Percentiles rank a stretch among this genome's conserved stretches.
Evolutionary conservation across 2,329 filamentous ascomycete genomes (phyloP).

Genomic region (Colletotrichum sp.): DNA sequence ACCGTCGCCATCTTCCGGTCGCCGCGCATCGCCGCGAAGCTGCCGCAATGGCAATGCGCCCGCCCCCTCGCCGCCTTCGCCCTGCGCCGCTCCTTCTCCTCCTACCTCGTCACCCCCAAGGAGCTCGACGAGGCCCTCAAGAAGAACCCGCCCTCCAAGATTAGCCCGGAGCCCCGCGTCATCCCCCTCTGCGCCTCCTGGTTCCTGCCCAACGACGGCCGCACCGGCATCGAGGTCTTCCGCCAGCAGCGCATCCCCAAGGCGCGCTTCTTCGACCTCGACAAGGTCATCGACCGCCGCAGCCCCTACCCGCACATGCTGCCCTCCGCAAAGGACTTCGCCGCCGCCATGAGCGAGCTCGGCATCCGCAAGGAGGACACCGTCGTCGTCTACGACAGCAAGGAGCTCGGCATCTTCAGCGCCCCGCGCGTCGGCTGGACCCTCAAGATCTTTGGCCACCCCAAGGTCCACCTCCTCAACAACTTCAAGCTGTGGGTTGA

Average conservation of each 20-base stretch:
- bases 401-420: constrained; percentile 92
- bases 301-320: constrained; percentile 98
- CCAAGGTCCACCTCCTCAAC: constrained; percentile 87
- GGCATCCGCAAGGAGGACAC: constrained; percentile 88
- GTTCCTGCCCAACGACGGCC: constrained; percentile 93
- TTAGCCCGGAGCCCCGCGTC: constrained; percentile 81
- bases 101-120: constrained; percentile 85
- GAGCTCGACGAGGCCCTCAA: constrained; percentile 83
- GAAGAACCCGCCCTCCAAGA: constrained; percentile 79
- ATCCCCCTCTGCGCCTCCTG: constrained; percentile 92
- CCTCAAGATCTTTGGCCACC: constrained; percentile 86
- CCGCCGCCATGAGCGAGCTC: constrained; percentile 84
- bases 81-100: constrained; percentile 65
- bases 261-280: constrained; percentile 95
- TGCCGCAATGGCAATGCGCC: constrained; percentile 41
- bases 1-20: constrained; percentile 47
- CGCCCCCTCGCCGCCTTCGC: constrained; percentile 36
- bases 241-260: constrained; percentile 83
- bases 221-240: constrained; percentile 82
- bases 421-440: constrained; percentile 96
- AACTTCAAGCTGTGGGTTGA: constrained; percentile 97
- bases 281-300: constrained; percentile 85
- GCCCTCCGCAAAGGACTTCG: constrained; percentile 80
- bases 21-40: constrained; percentile 36
- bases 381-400: constrained; percentile 92